Percentiles rank a stretch among this genome's conserved stretches.
Evolutionary conservation across 495 filamentous ascomycete genomes (phyloP).

Genomic region (Aspergillus campestris): DNA sequence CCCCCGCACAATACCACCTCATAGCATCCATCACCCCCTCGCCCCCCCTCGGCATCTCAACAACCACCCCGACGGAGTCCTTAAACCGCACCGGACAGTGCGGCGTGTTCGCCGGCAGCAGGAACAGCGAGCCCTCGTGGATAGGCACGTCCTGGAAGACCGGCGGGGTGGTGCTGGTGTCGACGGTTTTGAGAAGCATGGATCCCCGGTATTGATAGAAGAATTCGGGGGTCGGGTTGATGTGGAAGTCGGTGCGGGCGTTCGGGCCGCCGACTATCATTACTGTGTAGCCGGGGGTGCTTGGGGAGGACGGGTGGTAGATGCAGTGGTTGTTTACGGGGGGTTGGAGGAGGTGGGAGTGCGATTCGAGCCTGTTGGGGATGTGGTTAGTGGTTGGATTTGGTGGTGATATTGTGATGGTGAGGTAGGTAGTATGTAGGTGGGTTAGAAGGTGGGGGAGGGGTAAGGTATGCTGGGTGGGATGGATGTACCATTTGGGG

Average conservation of each 20-base stretch:
- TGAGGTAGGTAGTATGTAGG: constrained; percentile 10
- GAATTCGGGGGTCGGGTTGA: constrained; percentile 93
- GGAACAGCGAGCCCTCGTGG: constrained; percentile 87
- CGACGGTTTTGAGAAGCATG: constrained; percentile 90
- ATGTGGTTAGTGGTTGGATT: background rate
- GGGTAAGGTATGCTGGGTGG: background rate
- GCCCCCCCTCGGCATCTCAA: constrained; percentile 79
- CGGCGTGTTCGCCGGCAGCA: constrained; percentile 83
- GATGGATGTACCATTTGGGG: constrained; percentile 64
- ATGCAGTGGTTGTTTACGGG: constrained; percentile 98
- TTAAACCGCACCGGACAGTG: constrained; percentile 69
- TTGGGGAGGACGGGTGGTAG: constrained; percentile 53
- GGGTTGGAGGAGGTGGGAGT: constrained; percentile 86
- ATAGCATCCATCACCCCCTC: constrained; percentile 64
- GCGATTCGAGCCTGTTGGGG: constrained; percentile 75
- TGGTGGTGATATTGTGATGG: constrained; percentile 14
- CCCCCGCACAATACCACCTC: constrained; percentile 64
- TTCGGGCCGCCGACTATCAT: constrained; percentile 95
- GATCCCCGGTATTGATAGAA: constrained; percentile 93
- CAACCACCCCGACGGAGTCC: constrained; percentile 71
- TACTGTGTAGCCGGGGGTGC: constrained; percentile 38
- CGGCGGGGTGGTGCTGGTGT: constrained; percentile 42
- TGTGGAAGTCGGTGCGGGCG: constrained; percentile 94
- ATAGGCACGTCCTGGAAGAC: constrained; percentile 79
- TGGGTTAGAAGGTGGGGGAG: background rate